Conservation (phyloP, 192 early-diverging fungal genomes). For the Thamnidium elegans region DNA sequence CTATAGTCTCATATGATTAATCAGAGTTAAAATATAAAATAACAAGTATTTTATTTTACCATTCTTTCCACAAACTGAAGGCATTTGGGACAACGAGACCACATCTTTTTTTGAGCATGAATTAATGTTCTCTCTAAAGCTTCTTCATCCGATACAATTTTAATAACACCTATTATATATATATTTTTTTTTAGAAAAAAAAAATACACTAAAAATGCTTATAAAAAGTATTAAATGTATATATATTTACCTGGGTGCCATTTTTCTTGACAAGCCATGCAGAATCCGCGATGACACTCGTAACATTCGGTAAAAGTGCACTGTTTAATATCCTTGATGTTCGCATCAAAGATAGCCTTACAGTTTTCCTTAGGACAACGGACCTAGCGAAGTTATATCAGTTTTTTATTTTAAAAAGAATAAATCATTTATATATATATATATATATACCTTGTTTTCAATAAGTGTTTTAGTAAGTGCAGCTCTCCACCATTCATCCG, state of each 20-base stretch:
- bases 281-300: slow-evolving; percentile 13
- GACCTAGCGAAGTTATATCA: neutral
- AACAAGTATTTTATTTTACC: neutral
- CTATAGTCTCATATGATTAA: neutral
- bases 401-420: too few relatives aligned
- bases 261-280: slow-evolving; percentile 2
- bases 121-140: neutral
- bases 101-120: neutral
- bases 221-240: neutral
- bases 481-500: too few relatives aligned
- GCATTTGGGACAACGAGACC: slow-evolving; percentile 15
- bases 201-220: too few relatives aligned
- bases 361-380: slow-evolving; percentile 3
- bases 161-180: neutral
- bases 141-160: neutral
- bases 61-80: neutral
- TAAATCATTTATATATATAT: too few relatives aligned
- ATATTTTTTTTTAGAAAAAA: neutral
- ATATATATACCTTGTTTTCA: too few relatives aligned
- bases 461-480: too few relatives aligned
- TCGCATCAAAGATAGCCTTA: slow-evolving; percentile 14
- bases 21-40: too few relatives aligned
- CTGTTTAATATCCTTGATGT: neutral
- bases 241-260: slow-evolving; percentile 7
- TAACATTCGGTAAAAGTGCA: slow-evolving; percentile 11